phyloP scores from a whole-genome alignment of 75 land plant species.

The Gnetum montanum region DNA sequence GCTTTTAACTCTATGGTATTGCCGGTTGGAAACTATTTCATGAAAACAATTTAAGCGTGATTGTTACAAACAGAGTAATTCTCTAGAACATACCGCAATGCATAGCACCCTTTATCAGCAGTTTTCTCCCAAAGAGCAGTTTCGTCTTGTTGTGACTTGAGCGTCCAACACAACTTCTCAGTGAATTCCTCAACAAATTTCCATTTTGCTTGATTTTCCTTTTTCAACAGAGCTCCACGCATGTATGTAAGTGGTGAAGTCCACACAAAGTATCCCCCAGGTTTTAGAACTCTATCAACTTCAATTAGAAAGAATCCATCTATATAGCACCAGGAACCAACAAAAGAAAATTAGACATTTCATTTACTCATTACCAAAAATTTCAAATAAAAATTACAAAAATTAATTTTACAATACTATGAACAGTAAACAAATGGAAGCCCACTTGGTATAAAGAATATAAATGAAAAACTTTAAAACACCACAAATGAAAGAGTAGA shows the following conservation, averaged over 20 bases:
- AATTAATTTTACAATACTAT: not conserved
- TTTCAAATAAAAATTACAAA: not conserved
- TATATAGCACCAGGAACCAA: conserved; percentile 8
- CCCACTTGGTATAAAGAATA: not conserved
- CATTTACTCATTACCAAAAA: too few relatives aligned
- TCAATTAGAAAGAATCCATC: conserved; percentile 56
- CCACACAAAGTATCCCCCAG: conserved; percentile 68
- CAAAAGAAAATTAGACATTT: not conserved
- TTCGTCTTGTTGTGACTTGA: conserved; percentile 40
- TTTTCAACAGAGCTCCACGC: conserved; percentile 9
- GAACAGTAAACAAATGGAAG: not conserved
- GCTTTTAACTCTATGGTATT: too few relatives aligned
- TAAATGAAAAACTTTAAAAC: not conserved
- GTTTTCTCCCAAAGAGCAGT: conserved; percentile 72
- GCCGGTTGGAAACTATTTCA: too few relatives aligned
- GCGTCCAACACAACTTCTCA: conserved; percentile 50
- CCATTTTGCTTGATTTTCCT: conserved; percentile 18
- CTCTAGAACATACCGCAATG: conserved; percentile 27
- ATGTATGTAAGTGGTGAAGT: conserved; percentile 28
- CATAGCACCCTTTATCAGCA: conserved; percentile 33
- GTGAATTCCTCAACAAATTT: conserved; percentile 35
- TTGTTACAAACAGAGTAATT: not conserved
- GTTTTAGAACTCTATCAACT: conserved; percentile 53
- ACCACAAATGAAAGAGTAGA: not conserved
- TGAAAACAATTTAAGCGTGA: too few relatives aligned